phyloP scores from a whole-genome alignment of 2,329 filamentous ascomycete genomes.

The Xylaria sp. region DNA sequence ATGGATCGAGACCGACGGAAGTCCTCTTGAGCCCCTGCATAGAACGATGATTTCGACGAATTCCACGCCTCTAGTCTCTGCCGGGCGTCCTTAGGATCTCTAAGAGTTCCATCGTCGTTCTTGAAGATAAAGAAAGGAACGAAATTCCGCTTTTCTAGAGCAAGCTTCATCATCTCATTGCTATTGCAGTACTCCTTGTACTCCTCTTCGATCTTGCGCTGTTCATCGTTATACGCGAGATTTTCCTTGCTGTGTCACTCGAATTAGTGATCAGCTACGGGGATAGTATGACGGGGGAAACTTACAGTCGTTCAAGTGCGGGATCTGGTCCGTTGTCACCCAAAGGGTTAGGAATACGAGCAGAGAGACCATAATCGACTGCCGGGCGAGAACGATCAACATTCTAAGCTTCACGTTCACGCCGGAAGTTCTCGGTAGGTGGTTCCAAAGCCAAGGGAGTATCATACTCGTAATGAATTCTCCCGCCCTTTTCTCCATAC shows the following conservation, averaged over 20 bases:
- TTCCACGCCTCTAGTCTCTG: too few species aligned
- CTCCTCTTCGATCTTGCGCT: not conserved
- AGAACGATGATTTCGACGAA: too few species aligned
- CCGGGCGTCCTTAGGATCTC: too few species aligned
- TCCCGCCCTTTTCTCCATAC: not conserved
- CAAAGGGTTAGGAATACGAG: not conserved
- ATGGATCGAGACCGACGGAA: too few species aligned
- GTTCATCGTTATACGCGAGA: not conserved
- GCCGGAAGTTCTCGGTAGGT: not conserved
- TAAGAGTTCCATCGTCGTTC: too few species aligned
- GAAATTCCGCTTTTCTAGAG: too few species aligned
- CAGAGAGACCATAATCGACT: not conserved
- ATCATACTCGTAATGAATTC: too few species aligned
- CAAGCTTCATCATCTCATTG: too few species aligned
- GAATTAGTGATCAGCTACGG: not conserved
- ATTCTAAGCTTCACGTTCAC: slow-evolving; percentile 7
- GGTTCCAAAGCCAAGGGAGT: too few species aligned
- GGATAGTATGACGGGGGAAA: not conserved
- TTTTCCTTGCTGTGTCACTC: not conserved
- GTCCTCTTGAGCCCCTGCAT: too few species aligned
- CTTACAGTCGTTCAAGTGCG: not conserved
- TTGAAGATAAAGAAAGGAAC: too few species aligned
- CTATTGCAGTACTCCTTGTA: not conserved
- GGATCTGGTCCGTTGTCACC: not conserved
- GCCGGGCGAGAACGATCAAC: not conserved